Evolutionary conservation across 495 filamentous ascomycete genomes (phyloP).

Genomic region (Lepidopterella palustris): DNA sequence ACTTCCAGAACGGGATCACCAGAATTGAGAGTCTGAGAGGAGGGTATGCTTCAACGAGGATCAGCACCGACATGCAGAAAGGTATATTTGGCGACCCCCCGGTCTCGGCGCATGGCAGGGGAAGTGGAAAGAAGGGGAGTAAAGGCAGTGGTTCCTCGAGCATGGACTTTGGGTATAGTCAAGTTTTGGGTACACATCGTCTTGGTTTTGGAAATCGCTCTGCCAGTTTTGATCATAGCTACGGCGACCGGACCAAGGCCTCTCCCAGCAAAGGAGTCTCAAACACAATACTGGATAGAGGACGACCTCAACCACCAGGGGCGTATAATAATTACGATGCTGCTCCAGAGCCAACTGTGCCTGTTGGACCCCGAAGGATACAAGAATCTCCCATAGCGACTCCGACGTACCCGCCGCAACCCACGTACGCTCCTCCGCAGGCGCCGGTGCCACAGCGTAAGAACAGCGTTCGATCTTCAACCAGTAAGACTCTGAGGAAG

Average conservation of each 20-base stretch:
- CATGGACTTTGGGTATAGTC: slow-evolving; percentile 56
- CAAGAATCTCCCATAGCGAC: slow-evolving; percentile 41
- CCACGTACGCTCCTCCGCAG: slow-evolving; percentile 28
- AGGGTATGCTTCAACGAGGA: slow-evolving; percentile 28
- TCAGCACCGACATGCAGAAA: slow-evolving; percentile 38
- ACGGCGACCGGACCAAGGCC: slow-evolving; percentile 20
- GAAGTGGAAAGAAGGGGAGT: slow-evolving; percentile 53
- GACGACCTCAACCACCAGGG: slow-evolving; percentile 22
- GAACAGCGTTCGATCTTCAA: slow-evolving; percentile 59
- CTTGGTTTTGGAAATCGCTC: slow-evolving; percentile 59
- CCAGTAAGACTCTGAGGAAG: slow-evolving; percentile 49
- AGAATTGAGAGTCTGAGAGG: slow-evolving; percentile 57
- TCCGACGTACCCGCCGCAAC: slow-evolving; percentile 30
- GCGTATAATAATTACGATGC: slow-evolving; percentile 62
- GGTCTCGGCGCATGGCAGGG: slow-evolving; percentile 17
- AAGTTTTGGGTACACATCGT: slow-evolving; percentile 49
- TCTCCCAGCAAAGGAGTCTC: slow-evolving; percentile 11
- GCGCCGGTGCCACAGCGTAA: slow-evolving; percentile 44
- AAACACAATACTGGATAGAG: slow-evolving; percentile 29
- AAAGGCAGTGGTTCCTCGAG: slow-evolving; percentile 68
- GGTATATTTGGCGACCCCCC: slow-evolving; percentile 16
- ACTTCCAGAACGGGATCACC: slow-evolving; percentile 55
- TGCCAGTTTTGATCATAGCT: slow-evolving; percentile 70
- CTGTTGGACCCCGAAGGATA: slow-evolving; percentile 62
- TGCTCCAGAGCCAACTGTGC: slow-evolving; percentile 82